These are phyloP conservation scores for Colletotrichum costaricense DNA, from an alignment of 2,329 filamentous ascomycete species.

Conservation along the genomic window DNA sequence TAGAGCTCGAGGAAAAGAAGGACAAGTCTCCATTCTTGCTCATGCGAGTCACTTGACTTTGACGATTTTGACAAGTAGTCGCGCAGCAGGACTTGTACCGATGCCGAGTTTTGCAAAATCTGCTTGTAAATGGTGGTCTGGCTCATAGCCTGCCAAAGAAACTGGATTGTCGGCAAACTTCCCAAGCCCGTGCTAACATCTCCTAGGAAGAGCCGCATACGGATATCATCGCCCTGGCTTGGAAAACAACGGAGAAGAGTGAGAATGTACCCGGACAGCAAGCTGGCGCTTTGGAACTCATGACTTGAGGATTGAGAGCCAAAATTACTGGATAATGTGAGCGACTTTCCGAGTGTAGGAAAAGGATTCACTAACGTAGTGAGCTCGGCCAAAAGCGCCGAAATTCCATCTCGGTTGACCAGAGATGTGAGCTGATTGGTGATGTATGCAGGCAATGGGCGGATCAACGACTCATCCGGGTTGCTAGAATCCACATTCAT, in stretches of 20 bases:
- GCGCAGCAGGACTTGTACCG: constrained; percentile 41
- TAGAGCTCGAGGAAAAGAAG: constrained; percentile 95
- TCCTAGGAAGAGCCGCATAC: constrained; percentile 92
- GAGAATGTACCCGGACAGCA: constrained; percentile 87
- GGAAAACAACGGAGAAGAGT: constrained; percentile 90
- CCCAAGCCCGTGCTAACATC: constrained; percentile 62
- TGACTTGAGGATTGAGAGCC: constrained; percentile 41
- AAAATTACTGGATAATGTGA: constrained; percentile 29
- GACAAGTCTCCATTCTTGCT: constrained; percentile 87
- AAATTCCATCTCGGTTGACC: constrained; percentile 80
- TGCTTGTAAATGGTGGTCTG: constrained; percentile 48
- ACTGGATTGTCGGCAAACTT: constrained; percentile 76
- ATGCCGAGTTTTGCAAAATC: constrained; percentile 30
- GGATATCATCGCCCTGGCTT: constrained; percentile 83
- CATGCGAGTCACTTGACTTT: constrained; percentile 47
- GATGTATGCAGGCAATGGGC: constrained; percentile 66
- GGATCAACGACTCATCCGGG: constrained; percentile 43
- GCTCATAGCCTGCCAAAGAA: constrained; percentile 79
- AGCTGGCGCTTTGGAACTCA: constrained; percentile 56
- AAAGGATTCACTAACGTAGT: constrained; percentile 14
- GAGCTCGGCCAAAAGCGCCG: constrained; percentile 60
- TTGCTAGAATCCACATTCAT: constrained; percentile 25
- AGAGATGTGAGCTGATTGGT: constrained; percentile 75
- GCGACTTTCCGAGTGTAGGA: background rate
- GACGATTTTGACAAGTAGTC: constrained; percentile 38